Evolutionary conservation across 1,284 basidiomycete species (phyloP).

Genomic region (Cutaneotrichosporon spelunceum): DNA sequence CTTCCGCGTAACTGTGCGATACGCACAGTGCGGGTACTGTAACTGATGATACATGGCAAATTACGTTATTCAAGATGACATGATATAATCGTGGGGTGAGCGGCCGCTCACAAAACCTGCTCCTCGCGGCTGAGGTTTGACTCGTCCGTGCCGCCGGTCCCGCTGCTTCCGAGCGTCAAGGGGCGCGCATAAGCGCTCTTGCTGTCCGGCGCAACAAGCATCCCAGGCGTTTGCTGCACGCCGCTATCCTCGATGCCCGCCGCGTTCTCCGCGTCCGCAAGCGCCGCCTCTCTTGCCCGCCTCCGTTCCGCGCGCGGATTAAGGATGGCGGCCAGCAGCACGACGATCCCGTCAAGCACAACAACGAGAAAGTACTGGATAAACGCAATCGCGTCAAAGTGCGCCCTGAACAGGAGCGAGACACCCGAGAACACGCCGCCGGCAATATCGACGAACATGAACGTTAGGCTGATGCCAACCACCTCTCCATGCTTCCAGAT

Average conservation of each 20-base stretch:
- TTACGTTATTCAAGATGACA: neutral
- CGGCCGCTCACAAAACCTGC: neutral
- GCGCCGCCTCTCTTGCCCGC: conserved; percentile 8
- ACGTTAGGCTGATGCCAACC: conserved; percentile 66
- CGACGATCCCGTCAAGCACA: conserved; percentile 61
- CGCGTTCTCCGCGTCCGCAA: conserved; percentile 7
- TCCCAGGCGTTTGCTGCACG: too few species aligned
- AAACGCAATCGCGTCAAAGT: conserved; percentile 65
- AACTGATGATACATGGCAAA: neutral
- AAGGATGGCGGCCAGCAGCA: conserved; percentile 61
- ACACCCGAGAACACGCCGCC: conserved; percentile 68
- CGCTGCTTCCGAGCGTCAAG: too few species aligned
- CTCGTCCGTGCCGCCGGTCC: neutral
- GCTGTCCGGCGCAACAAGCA: too few species aligned
- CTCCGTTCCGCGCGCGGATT: conserved; percentile 57
- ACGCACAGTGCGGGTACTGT: too few species aligned
- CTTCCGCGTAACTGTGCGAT: too few species aligned
- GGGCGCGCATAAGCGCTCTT: too few species aligned
- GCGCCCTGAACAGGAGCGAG: conserved; percentile 65
- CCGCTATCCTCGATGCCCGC: neutral
- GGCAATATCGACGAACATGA: conserved; percentile 67
- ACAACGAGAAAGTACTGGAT: conserved; percentile 54
- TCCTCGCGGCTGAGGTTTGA: neutral
- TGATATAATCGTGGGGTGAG: neutral
- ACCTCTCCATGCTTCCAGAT: conserved; percentile 69